Conservation (phyloP, 2,329 filamentous ascomycete genomes). For the Xylariaceae sp. region DNA sequence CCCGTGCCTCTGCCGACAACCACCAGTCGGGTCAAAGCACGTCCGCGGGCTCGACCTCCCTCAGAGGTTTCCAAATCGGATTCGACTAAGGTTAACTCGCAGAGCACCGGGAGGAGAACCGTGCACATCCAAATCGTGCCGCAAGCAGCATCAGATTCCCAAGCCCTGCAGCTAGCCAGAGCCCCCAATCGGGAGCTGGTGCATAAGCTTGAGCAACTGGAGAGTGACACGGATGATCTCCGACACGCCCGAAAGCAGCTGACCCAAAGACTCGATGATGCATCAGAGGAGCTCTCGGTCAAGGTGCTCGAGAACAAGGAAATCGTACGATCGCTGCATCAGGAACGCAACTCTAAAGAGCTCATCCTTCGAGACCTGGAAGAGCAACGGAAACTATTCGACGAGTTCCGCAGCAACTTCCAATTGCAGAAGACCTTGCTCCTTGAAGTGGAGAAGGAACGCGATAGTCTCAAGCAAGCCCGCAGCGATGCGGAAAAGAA, state of each 20-base stretch:
- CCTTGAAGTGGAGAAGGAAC: constrained; percentile 44
- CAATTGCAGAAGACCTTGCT: constrained; percentile 41
- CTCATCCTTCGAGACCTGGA: constrained; percentile 44
- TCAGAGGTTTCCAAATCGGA: constrained; percentile 36
- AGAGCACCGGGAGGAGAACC: constrained; percentile 36
- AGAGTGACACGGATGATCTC: constrained; percentile 44
- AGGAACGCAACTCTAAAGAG: constrained; percentile 44
- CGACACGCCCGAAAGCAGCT: constrained; percentile 42
- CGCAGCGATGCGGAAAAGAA: constrained; percentile 38
- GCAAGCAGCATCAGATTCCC: constrained; percentile 28
- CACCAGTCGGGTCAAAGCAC: constrained; percentile 34
- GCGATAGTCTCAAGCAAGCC: constrained; percentile 41
- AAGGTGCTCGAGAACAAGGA: constrained; percentile 41
- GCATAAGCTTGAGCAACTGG: constrained; percentile 46
- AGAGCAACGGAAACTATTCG: constrained; percentile 45
- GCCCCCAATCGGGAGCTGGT: constrained; percentile 41
- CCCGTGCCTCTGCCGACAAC: constrained; percentile 35
- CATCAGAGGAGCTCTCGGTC: constrained; percentile 39
- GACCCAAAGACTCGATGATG: constrained; percentile 41
- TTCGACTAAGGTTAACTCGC: constrained; percentile 35
- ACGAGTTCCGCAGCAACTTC: constrained; percentile 46
- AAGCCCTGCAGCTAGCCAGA: constrained; percentile 39
- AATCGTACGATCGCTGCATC: constrained; percentile 37
- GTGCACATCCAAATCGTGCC: constrained; percentile 42
- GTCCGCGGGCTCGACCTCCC: constrained; percentile 33